Base-by-base conservation (phyloP, 768 basidiomycete genomes). In the Mycena galopus region DNA sequence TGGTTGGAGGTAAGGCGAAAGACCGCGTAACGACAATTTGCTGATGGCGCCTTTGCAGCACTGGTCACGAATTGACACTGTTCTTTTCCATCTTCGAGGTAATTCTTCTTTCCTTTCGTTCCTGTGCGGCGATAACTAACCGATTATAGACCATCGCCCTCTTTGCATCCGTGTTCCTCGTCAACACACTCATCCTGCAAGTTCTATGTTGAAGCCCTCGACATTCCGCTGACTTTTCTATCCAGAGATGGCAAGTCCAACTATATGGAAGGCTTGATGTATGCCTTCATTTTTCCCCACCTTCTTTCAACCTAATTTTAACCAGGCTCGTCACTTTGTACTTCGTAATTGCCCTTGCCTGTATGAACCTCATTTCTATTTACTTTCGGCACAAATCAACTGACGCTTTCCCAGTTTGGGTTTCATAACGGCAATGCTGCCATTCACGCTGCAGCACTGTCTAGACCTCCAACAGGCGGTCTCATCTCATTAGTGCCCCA, bases 261-360 rank as follows among this genome's bases (percentile, higher is more conserved):
- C 78, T 96, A 95, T 78, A 94, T 97, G 92, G 96, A 97, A 83
- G 96, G 96, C 37, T 79, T 95, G 51, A 93, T 96, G 94, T 86
- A 75, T 23, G 82, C n/a, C n/a, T 78, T 7, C 4, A 55, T 55
- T 21, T 83, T 64, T 51, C 79, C 32, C 39, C 14, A 6, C 4
- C 17, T 77, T 67, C 59, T 76, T 83, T 12, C 84, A 84, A 82
- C 80, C 39, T n/a, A 59, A 74, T 84, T 83, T 82, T 83, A 39
- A 83, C 72, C 81, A 84, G 86, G 88, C 82, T 90, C 39, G 73
- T 89, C 39, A 87, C 92, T 0, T 84, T 96, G 23, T 96, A 96
- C 80, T 81, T 93, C 51, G 93, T 96, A 77, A 93, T 96, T 76
- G 92, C 91, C 19, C 87, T 96, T 44, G 91, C 93, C 35, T 94